phyloP scores from a whole-genome alignment of 805 yeast species.

The Kodamaea lidongshanica region DNA sequence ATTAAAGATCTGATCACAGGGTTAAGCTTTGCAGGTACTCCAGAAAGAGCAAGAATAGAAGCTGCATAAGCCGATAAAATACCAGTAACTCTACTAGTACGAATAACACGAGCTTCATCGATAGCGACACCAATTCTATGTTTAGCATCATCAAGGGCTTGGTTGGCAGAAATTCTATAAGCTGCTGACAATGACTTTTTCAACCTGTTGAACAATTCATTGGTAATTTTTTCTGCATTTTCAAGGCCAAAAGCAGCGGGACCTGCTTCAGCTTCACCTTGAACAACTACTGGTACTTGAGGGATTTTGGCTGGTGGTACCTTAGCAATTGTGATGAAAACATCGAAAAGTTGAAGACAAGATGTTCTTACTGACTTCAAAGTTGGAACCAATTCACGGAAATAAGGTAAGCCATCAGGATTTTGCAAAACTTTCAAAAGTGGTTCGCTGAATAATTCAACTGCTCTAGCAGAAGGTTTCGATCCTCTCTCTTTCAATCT shows the following conservation, averaged over 20 bases:
- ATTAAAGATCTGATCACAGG: slow-evolving; percentile 83
- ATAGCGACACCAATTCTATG: slow-evolving; percentile 61
- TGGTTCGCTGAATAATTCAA: slow-evolving; percentile 18
- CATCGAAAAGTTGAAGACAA: slow-evolving; percentile 73
- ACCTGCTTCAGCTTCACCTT: slow-evolving; percentile 92
- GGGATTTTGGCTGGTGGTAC: slow-evolving; percentile 68
- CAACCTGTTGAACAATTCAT: slow-evolving; percentile 61
- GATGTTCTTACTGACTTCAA: slow-evolving; percentile 80
- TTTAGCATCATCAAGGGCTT: slow-evolving; percentile 72
- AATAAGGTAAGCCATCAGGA: slow-evolving; percentile 46
- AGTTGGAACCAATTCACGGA: slow-evolving; percentile 81
- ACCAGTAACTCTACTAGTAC: slow-evolving; percentile 45
- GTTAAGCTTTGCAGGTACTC: slow-evolving; percentile 81
- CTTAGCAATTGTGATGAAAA: slow-evolving; percentile 73
- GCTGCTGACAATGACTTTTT: slow-evolving; percentile 59
- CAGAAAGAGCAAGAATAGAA: slow-evolving; percentile 55
- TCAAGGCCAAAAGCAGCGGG: slow-evolving; percentile 84
- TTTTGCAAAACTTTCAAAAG: slow-evolving; percentile 35
- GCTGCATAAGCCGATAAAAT: slow-evolving; percentile 74
- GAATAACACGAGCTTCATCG: slow-evolving; percentile 56
- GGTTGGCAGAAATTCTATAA: slow-evolving; percentile 62
- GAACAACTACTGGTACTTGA: slow-evolving; percentile 79
- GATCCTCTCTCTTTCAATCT: slow-evolving; percentile 16
- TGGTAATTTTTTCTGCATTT: slow-evolving; percentile 63
- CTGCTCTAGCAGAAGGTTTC: slow-evolving; percentile 14